Evolutionary conservation across 352 stramenopile species (phyloP), one percentile per base, ranked within the genome.

Genomic region (Paralagenidium karlingii): DNA sequence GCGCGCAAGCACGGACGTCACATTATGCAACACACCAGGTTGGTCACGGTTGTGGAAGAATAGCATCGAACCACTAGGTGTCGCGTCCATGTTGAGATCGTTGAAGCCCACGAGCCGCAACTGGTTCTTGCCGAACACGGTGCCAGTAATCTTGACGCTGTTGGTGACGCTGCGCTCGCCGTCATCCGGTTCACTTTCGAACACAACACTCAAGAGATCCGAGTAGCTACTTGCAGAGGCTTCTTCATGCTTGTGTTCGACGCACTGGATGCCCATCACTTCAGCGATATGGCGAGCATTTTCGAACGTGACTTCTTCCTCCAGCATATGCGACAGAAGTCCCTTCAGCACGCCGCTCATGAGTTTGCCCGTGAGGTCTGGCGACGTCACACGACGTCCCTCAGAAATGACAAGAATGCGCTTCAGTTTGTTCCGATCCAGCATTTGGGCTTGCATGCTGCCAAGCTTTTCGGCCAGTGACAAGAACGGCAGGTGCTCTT

Each of bases 41-140:
- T 88, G 53, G 58, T 98, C 96, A 6, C 83, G 83, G 67, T 97
- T 98, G 48, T 95, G 77, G 41, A 96, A 95, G 45, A 96, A 63
- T 38, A 96, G 68, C 64, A 96, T 94, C 31, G 85, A 79, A 13
- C 82, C 81, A 34, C 73, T 90, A 11, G 78, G 77, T 38, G 89
- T 84, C 12, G 73, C 73, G 42, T 89, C 75, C 58, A 94, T 89
- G 18, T 61, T 65, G 16, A 94, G 64, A 34, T 84, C 82, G 44
- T 96, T 80, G 34, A 96, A 84, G 1, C 78, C 67, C 24, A 94
- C 79, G 31, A 96, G 62, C 0, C 85, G 73, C n/a, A 89, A 56
- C 42, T 96, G 79, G 46, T 52, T 76, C 34, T 82, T 78, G 43
- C 77, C 82, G 41, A 95, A 94, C 36, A 95, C 86, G 7, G 86